Base-by-base conservation (phyloP, 2,329 filamentous ascomycete species). In the Polychaeton citri region DNA sequence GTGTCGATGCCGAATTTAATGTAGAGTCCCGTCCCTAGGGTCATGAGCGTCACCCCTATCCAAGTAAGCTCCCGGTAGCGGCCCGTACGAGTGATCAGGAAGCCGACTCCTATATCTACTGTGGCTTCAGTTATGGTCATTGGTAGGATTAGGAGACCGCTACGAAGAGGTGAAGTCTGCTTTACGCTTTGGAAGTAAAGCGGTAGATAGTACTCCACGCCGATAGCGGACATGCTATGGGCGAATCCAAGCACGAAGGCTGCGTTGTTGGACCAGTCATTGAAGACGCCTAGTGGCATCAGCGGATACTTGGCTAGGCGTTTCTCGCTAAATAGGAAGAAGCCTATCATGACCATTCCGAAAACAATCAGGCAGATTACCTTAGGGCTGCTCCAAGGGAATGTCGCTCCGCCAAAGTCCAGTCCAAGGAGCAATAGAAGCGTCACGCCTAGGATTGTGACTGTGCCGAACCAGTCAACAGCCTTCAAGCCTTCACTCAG, bases 141-240 rank as follows among this genome's bases (percentile, higher is more conserved):
- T 0, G 80, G 77, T 0, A 84, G 62, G 2, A 81, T 63, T 9
- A 79, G 67, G 1, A 79, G 45, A 47, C 66, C 68, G 0, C 74
- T 81, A n/a, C 63, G 62, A 21, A 81, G 59, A 0, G 78, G 74
- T 0, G 67, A 66, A 1, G 72, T 72, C 34, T 68, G 67, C 2
- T 77, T 67, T 1, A 78, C 79, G 2, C 75, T 69, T 52, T 87
- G 81, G 36, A 83, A 77, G 57, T 79, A 86, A 0, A 85, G 64
- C 0, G 81, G 81, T 18, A 85, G 62, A 48, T 81, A 86, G 56
- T 82, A 86, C 34, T 75, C 71, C 1, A 66, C 66, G 0, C 69
- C 72, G 28, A 81, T 77, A 54, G 79, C 80, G 21, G 60, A 65
- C 43, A 68, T 66, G 10, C 62, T 61, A 44, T 72, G 66, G 12